phyloP scores from a whole-genome alignment of 331 rosid species.

The Acacia pycnantha region DNA sequence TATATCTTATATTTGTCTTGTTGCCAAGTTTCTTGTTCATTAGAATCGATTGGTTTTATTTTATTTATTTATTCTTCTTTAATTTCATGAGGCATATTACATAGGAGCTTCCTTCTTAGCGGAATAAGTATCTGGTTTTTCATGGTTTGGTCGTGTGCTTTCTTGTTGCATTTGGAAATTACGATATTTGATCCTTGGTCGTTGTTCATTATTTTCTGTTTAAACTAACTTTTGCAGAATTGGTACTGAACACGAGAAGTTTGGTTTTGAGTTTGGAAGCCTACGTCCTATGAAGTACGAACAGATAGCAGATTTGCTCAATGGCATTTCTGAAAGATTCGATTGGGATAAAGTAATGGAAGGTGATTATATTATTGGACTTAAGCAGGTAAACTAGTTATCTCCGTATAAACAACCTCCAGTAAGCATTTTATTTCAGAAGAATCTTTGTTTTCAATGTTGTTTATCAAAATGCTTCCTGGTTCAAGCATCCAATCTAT shows the following conservation, averaged over 20 bases:
- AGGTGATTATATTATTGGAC: constrained; percentile 89
- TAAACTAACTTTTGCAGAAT: constrained; percentile 48
- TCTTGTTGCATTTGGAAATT: neutral
- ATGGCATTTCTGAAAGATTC: constrained; percentile 89
- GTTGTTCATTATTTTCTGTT: constrained; percentile 3
- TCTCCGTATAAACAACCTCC: constrained; percentile 7
- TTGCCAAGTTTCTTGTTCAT: neutral
- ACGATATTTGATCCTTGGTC: neutral
- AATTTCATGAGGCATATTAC: neutral
- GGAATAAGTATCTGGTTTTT: neutral
- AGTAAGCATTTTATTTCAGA: constrained; percentile 1
- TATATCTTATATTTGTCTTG: neutral
- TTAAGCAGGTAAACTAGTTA: constrained; percentile 64
- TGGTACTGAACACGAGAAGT: constrained; percentile 99
- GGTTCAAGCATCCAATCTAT: constrained; percentile 3
- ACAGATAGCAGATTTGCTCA: constrained; percentile 82
- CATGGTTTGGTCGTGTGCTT: neutral
- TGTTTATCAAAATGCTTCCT: constrained; percentile 20
- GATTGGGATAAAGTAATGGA: constrained; percentile 96
- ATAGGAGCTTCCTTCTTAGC: neutral
- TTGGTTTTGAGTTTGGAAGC: constrained; percentile 84
- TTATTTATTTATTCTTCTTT: neutral
- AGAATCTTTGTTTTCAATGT: constrained; percentile 9
- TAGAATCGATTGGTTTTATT: neutral
- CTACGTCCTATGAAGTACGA: constrained; percentile 83